A percentile compares a stretch with the other conserved stretches of the same genome.
Evolutionary conservation across 139 green algal species (phyloP).

Genomic region (Haematococcus lacustris): DNA sequence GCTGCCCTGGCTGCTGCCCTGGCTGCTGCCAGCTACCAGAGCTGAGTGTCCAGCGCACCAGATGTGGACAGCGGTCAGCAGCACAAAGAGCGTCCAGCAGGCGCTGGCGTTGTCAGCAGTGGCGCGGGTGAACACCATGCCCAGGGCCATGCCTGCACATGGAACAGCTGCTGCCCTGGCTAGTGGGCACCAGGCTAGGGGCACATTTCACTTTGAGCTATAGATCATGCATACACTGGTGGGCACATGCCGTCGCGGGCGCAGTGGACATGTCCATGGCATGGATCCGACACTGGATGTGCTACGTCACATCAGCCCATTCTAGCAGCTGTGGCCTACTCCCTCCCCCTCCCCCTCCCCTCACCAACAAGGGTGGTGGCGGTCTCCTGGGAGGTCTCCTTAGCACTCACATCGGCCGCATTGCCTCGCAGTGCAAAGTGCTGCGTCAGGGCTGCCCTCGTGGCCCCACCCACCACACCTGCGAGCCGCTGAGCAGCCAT

Average conservation of each 20-base stretch:
- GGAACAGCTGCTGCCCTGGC: background rate
- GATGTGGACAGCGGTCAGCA: constrained; percentile 59
- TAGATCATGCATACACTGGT: background rate
- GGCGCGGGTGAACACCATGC: constrained; percentile 49
- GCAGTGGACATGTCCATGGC: background rate
- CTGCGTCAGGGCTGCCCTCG: constrained; percentile 73
- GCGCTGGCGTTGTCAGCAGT: constrained; percentile 6
- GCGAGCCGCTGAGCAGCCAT: background rate
- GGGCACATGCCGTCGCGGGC: no score
- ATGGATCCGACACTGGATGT: background rate
- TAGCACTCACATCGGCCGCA: constrained; percentile 75
- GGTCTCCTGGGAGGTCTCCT: constrained; percentile 67
- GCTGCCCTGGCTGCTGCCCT: background rate
- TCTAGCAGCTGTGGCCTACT: background rate
- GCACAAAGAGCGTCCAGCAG: constrained; percentile 28
- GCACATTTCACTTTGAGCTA: background rate
- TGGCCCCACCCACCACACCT: constrained; percentile 69
- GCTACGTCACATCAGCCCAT: background rate
- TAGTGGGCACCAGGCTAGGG: background rate
- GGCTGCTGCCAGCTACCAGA: background rate
- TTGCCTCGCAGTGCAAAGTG: constrained; percentile 72
- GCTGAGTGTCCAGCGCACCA: constrained; percentile 13
- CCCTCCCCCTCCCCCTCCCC: background rate
- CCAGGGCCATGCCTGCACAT: constrained; percentile 65
- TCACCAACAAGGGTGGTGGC: background rate